phyloP scores from a whole-genome alignment of 2,329 filamentous ascomycete species.

The Sporothrix humicola region DNA sequence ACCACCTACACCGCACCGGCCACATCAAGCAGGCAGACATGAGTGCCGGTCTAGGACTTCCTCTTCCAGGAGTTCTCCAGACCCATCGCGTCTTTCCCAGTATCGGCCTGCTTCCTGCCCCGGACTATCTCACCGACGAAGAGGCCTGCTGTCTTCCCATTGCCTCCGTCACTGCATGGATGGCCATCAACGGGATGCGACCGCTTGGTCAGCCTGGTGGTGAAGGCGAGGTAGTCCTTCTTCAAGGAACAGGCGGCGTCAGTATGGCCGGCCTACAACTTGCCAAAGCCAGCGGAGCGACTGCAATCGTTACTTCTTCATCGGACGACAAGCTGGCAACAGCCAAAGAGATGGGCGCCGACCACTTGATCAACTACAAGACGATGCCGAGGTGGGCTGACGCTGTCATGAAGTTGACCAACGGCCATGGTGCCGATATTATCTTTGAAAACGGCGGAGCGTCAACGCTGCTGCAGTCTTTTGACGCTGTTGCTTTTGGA shows the following conservation, averaged over 20 bases:
- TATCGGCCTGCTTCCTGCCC: constrained; percentile 60
- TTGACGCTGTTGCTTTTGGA: constrained; percentile 60
- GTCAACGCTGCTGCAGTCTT: constrained; percentile 57
- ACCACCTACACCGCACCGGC: constrained; percentile 62
- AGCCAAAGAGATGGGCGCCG: constrained; percentile 57
- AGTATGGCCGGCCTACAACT: constrained; percentile 59
- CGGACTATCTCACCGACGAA: constrained; percentile 62
- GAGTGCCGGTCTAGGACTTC: constrained; percentile 64
- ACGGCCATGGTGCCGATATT: constrained; percentile 56
- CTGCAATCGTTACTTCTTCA: constrained; percentile 61
- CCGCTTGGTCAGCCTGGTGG: constrained; percentile 50
- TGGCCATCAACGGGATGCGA: constrained; percentile 66
- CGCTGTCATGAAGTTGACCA: constrained; percentile 54
- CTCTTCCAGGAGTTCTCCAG: constrained; percentile 62
- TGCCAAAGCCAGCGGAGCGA: constrained; percentile 57
- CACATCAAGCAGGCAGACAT: constrained; percentile 63
- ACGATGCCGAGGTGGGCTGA: constrained; percentile 59
- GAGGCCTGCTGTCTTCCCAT: constrained; percentile 67
- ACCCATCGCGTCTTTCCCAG: constrained; percentile 65
- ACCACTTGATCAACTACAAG: constrained; percentile 60
- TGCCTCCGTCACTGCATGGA: constrained; percentile 68
- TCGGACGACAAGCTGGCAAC: constrained; percentile 57
- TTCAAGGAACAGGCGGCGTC: constrained; percentile 63
- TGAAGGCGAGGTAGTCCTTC: constrained; percentile 51
- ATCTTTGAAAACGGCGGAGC: constrained; percentile 63